phyloP scores from a whole-genome alignment of 192 early-diverging fungal genomes.

The Coemansia sp. region DNA sequence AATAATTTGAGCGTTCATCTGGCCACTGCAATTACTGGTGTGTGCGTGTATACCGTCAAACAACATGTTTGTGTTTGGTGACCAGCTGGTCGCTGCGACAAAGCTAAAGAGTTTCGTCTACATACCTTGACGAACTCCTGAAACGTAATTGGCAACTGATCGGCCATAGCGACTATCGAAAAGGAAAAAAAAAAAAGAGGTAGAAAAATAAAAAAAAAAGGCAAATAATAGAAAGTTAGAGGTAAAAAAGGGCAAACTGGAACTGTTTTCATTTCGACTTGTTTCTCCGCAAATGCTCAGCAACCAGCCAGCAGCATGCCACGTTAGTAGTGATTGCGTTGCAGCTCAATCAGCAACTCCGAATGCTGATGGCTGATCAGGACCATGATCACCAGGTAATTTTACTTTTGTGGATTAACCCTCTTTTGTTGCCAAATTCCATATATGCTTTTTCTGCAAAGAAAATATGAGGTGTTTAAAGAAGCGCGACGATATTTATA shows the following conservation, averaged over 20 bases:
- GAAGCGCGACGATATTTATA: too few species aligned
- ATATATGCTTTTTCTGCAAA: too few species aligned
- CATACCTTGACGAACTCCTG: constrained; percentile 96
- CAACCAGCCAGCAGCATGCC: not conserved
- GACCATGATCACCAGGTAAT: too few species aligned
- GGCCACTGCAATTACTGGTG: too few species aligned
- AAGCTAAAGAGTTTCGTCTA: not conserved
- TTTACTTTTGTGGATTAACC: not conserved
- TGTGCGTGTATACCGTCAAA: not conserved
- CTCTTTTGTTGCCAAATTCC: not conserved
- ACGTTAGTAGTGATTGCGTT: not conserved
- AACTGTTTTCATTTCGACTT: not conserved
- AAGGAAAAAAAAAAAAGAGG: constrained; percentile 7
- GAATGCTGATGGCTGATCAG: not conserved
- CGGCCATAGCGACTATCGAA: constrained; percentile 63
- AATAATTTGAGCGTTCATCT: too few species aligned
- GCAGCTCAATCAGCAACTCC: not conserved
- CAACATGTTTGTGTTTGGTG: too few species aligned
- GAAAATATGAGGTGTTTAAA: too few species aligned
- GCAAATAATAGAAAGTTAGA: not conserved
- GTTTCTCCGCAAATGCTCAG: not conserved
- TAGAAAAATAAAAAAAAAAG: not conserved
- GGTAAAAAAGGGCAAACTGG: not conserved
- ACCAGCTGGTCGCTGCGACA: too few species aligned
- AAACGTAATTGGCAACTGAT: constrained; percentile 87